phyloP scores from a whole-genome alignment of 257 asterid genomes.

The Solanum stenotomum region DNA sequence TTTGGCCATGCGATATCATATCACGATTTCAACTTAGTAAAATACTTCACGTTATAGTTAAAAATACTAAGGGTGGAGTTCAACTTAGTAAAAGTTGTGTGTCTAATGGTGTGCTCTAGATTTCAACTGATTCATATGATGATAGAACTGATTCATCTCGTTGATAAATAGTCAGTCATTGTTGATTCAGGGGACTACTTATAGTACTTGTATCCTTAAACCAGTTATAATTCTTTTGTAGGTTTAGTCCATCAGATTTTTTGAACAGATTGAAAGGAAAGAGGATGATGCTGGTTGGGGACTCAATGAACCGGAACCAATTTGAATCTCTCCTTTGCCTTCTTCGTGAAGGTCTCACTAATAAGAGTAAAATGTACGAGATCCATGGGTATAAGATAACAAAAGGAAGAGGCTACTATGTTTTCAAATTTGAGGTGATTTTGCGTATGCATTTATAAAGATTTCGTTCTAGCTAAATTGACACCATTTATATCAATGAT shows the following conservation, averaged over 20 bases:
- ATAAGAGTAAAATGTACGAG: conserved; percentile 88
- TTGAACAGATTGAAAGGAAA: conserved; percentile 80
- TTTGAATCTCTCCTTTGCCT: conserved; percentile 92
- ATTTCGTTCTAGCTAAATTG: neutral
- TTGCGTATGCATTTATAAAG: neutral
- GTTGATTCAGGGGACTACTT: neutral
- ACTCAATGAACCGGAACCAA: conserved; percentile 97
- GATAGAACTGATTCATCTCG: neutral
- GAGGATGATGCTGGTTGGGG: conserved; percentile 90
- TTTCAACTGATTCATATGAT: neutral
- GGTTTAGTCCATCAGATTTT: conserved; percentile 84
- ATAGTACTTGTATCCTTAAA: neutral
- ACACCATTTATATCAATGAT: neutral
- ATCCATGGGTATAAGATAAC: conserved; percentile 76
- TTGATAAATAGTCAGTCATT: neutral
- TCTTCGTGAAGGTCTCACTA: conserved; percentile 55
- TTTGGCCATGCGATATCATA: too few relatives aligned
- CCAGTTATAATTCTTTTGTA: conserved; percentile 17
- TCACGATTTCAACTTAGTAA: too few relatives aligned
- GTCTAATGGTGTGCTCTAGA: neutral
- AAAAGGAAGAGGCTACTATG: conserved; percentile 84
- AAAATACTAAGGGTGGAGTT: neutral
- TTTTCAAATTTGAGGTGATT: conserved; percentile 84
- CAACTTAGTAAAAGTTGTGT: neutral
- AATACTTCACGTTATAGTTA: neutral